Evolutionary conservation across 1,284 basidiomycete species (phyloP), one percentile per base, ranked within the genome.

Genomic region (Rhizopogon parksii): DNA sequence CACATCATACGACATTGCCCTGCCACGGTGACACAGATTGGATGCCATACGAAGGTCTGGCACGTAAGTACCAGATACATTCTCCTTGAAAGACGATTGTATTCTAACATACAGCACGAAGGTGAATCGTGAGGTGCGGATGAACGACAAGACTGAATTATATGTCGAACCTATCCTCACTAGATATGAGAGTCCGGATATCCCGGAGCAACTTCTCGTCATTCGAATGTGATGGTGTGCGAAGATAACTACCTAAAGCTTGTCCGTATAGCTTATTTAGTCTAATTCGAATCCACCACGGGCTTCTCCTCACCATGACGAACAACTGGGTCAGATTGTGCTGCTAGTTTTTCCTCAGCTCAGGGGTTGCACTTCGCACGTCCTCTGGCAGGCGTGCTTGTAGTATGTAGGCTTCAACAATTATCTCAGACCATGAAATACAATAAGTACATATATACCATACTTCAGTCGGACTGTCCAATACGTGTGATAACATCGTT

Each of bases 191-290:
- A 76, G 69, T 50, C 77, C 78, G 4, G 83, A 84, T 57, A 70
- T 88, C 11, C 86, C 86, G 37, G 85, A 88, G 56, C 78, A 79
- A 46, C 86, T 88, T 56, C 72, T 85, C 36, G 84, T 88, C 32
- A 74, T 85, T 14, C 71, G 79, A n/a, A 51, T 53, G 27, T 64
- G 46, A 63, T 36, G 35, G n/a, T 15, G 27, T 17, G 27, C 40
- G 15, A 19, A 32, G 7, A 32, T 5, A 9, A 19, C 6, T 27
- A 25, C 25, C 2, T 12, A 42, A 32, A 11, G 9, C 11, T 12
- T 11, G 11, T 32, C 30, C 4, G 9, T 30, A 30, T 30, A 30
- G 27, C 8, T 30, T 30, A 8, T 30, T 9, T 30, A 30, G 30
- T 32, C 30, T 32, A 32, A 32, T 32, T 1, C 9, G 11, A 32